phyloP scores from a whole-genome alignment of 257 asterid species.

The Verbascum thapsus region DNA sequence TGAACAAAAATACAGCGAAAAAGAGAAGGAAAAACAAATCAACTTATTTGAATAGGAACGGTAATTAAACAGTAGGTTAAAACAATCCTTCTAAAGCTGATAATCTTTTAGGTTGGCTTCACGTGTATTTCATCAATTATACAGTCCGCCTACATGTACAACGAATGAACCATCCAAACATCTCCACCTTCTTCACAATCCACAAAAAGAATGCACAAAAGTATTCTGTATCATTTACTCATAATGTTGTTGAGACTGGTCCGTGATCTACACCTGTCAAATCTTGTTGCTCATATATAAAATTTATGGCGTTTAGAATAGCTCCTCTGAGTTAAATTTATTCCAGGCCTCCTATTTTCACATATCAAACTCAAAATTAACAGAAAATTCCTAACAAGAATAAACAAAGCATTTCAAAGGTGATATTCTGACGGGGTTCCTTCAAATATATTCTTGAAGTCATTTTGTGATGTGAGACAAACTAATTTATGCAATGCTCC shows the following conservation, averaged over 20 bases:
- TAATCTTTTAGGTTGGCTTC: slow-evolving; percentile 35
- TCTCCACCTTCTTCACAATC: slow-evolving; percentile 38
- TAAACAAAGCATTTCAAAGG: not conserved
- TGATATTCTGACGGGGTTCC: no score
- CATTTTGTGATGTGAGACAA: no score
- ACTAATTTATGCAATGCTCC: no score
- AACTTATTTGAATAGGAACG: no score
- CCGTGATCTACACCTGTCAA: slow-evolving; percentile 20
- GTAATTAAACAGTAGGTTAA: slow-evolving; percentile 7
- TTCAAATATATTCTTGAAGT: no score
- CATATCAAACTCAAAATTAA: slow-evolving; percentile 34
- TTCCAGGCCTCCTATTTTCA: slow-evolving; percentile 93
- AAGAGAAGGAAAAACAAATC: slow-evolving; percentile 26
- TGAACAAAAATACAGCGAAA: slow-evolving; percentile 16
- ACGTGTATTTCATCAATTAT: slow-evolving; percentile 47
- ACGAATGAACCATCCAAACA: slow-evolving; percentile 38
- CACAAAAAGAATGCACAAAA: slow-evolving; percentile 32
- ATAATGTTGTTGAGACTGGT: slow-evolving; percentile 27
- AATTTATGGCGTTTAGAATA: slow-evolving; percentile 54
- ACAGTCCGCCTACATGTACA: slow-evolving; percentile 48
- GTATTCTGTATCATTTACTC: slow-evolving; percentile 17
- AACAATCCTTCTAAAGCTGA: slow-evolving; percentile 48
- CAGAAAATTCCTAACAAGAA: slow-evolving; percentile 10
- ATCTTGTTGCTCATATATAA: slow-evolving; percentile 28
- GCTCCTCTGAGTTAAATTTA: slow-evolving; percentile 99